Percentiles rank a stretch among this genome's conserved stretches.
Conservation (phyloP, 139 green algal species). For the Chlamydomonas incerta region DNA sequence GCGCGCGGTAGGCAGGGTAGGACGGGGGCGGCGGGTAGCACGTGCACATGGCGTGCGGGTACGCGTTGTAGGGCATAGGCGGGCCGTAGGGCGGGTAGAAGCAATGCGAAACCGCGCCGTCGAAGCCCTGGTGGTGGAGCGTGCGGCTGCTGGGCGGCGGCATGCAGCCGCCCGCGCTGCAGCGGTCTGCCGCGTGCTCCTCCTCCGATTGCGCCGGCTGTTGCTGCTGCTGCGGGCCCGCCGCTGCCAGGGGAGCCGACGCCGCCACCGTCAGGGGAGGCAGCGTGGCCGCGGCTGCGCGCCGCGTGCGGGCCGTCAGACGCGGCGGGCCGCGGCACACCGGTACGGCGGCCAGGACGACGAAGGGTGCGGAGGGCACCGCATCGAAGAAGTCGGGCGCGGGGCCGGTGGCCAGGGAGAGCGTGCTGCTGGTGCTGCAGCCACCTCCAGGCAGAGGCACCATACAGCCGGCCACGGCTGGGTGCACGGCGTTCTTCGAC, state of each 20-base stretch:
- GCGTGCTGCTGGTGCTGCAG: not conserved
- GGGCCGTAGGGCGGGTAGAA: not conserved
- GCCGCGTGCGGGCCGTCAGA: not conserved
- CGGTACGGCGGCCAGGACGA: not conserved
- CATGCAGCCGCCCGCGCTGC: slow-evolving; percentile 1
- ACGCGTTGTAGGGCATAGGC: not conserved
- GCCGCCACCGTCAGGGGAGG: not conserved
- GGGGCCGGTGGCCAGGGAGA: not conserved
- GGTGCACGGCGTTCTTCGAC: not conserved
- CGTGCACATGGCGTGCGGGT: not conserved
- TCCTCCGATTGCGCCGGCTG: not conserved
- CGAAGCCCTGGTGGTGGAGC: no score
- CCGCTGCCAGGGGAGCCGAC: not conserved
- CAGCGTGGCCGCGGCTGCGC: not conserved
- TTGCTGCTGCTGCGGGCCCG: no score
- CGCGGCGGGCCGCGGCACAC: not conserved
- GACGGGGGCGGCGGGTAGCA: not conserved
- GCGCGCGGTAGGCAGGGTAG: not conserved
- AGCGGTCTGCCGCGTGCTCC: slow-evolving; percentile 9
- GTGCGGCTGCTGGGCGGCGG: not conserved
- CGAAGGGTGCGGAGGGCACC: not conserved
- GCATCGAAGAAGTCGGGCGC: no score
- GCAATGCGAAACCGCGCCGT: no score
- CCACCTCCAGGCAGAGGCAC: not conserved
- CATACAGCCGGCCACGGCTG: not conserved